Percentiles rank a stretch among this genome's conserved stretches.
Evolutionary conservation across 257 asterid genomes (phyloP).

Genomic region (Petunia axillaris): DNA sequence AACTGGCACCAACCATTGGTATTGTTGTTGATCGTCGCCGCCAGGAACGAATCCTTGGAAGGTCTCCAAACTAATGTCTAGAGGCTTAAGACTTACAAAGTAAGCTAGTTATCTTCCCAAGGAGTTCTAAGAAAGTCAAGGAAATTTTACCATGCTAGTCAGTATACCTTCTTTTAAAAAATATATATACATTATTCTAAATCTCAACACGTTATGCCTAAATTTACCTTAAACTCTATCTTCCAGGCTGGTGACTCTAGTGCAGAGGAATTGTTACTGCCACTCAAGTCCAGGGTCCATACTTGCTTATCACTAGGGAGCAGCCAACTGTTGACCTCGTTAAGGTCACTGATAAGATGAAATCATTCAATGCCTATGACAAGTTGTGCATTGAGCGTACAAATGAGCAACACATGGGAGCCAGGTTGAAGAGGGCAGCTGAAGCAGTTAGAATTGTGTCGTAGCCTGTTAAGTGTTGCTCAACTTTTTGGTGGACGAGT

Average conservation of each 20-base stretch:
- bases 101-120: slow-evolving; percentile 42
- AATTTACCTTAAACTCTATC: neutral
- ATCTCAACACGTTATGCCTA: too few species aligned
- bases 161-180: neutral
- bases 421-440: slow-evolving; percentile 16
- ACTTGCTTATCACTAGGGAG: slow-evolving; percentile 21
- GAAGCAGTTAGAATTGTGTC: neutral
- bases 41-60: slow-evolving; percentile 40
- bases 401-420: neutral
- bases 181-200: too few species aligned
- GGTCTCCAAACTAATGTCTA: slow-evolving; percentile 42
- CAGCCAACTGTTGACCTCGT: slow-evolving; percentile 29
- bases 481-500: neutral
- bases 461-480: slow-evolving; percentile 12
- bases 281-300: slow-evolving; percentile 20
- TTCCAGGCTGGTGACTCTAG: slow-evolving; percentile 24
- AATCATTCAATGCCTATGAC: slow-evolving; percentile 21
- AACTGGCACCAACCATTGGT: slow-evolving; percentile 41
- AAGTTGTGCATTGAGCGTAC: slow-evolving; percentile 17
- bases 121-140: slow-evolving; percentile 36
- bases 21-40: slow-evolving; percentile 44
- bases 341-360: neutral
- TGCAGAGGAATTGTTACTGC: slow-evolving; percentile 24
- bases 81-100: slow-evolving; percentile 43
- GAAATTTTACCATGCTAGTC: neutral